These are phyloP conservation scores for Dactylellina sp. DNA, from an alignment of 2,329 filamentous ascomycete species.

Conservation along the genomic window DNA sequence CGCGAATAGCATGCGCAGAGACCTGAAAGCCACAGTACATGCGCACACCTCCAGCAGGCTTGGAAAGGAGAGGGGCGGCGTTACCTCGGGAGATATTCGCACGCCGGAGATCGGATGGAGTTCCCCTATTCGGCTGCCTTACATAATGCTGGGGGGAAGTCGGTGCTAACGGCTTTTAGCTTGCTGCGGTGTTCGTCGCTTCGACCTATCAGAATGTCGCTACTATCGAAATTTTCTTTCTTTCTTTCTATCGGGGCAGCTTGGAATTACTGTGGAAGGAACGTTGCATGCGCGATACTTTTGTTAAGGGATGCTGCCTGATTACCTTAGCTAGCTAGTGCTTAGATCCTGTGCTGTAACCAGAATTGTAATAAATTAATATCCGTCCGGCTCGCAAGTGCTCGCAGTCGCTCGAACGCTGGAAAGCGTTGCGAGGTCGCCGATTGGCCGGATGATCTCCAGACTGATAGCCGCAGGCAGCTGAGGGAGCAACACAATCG, in stretches of 20 bases:
- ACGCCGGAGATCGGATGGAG: constrained; percentile 35
- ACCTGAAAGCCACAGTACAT: constrained; percentile 21
- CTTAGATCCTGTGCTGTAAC: no score
- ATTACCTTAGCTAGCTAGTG: no score
- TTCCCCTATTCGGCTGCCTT: constrained; percentile 20
- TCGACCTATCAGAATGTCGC: constrained; percentile 31
- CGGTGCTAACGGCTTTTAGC: constrained; percentile 37
- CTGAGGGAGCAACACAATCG: constrained; percentile 36
- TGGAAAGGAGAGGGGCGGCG: neutral
- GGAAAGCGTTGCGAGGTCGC: constrained; percentile 12
- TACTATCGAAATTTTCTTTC: constrained; percentile 21
- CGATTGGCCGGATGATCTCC: constrained; percentile 32
- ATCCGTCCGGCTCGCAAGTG: constrained; percentile 16
- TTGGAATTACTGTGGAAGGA: constrained; percentile 31
- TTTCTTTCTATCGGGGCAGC: constrained; percentile 14
- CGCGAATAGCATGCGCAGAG: neutral
- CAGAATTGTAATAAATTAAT: no score
- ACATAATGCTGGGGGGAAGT: constrained; percentile 34
- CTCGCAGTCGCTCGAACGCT: neutral
- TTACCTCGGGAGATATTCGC: constrained; percentile 26
- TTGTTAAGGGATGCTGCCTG: constrained; percentile 30
- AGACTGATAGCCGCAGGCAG: neutral
- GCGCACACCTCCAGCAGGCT: constrained; percentile 7
- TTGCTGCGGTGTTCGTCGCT: constrained; percentile 24
- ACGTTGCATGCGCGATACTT: constrained; percentile 53